These are phyloP conservation scores for Hypoxylon sp. DNA, from an alignment of 2,329 filamentous ascomycete species.

Conservation along the genomic window DNA sequence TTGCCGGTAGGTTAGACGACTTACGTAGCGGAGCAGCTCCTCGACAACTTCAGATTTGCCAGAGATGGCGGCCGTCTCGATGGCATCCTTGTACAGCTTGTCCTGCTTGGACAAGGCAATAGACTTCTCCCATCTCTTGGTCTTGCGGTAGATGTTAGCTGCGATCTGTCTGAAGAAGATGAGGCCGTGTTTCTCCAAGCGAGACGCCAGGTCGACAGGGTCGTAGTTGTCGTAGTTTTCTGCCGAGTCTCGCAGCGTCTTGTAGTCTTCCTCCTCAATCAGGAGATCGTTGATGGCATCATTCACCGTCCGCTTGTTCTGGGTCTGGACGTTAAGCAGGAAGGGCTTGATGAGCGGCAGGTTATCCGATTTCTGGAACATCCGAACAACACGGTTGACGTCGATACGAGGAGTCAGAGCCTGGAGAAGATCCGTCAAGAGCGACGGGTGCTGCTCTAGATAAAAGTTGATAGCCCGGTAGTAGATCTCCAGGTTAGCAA, in stretches of 20 bases:
- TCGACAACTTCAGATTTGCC: constrained; percentile 91
- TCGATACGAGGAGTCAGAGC: constrained; percentile 92
- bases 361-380: constrained; percentile 99
- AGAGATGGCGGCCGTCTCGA: constrained; percentile 95
- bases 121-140: constrained; percentile 99
- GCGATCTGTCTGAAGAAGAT: constrained; percentile 99
- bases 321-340: constrained; percentile 91
- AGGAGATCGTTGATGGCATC: constrained; percentile 97
- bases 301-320: constrained; percentile 99
- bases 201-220: constrained; percentile 86
- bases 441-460: constrained; percentile 92
- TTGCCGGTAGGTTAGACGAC: constrained; percentile 53
- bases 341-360: constrained; percentile 98
- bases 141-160: constrained; percentile 98
- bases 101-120: constrained; percentile 98
- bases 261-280: constrained; percentile 99
- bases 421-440: constrained; percentile 95
- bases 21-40: constrained; percentile 94
- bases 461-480: constrained; percentile 98
- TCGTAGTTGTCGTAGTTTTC: constrained; percentile 99
- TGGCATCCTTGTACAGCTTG: constrained; percentile 99
- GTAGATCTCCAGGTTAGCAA: constrained; percentile 98
- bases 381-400: constrained; percentile 97
- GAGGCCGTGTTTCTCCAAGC: constrained; percentile 95
- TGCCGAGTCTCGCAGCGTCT: constrained; percentile 95